Base-by-base conservation (phyloP, 176 grass and related monocot species). In the Melocanna baccifera region DNA sequence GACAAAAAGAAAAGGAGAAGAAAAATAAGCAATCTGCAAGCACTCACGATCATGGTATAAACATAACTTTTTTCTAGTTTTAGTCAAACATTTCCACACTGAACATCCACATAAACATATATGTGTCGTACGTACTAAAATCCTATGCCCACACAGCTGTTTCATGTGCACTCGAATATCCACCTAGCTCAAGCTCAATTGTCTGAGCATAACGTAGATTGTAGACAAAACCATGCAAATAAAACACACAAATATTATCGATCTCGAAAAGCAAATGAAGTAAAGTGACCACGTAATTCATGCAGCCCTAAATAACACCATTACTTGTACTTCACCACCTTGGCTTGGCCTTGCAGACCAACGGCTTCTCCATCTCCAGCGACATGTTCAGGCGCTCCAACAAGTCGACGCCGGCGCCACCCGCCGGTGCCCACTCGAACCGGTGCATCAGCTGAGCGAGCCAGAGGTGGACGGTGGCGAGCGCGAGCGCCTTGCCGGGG, bases 311-410 rank as follows among this genome's bases (percentile, higher is more conserved):
- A 61, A 61, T 5, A 10, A 58, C 22, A 58, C 22, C 55, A 58
- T 61, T 61, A 26, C 22, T 58, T 58, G 56, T 58, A 19, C 22
- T 61, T 71, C 69, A 71, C 42, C 42, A 48, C 23, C 69, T 71
- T 28, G 42, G 69, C 12, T 48, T 76, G 29, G 83, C 48, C 83
- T 76, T 90, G 84, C 94, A 97, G 16, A 91, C 85, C 63, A 97
- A 85, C 20, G 91, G 89, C 1, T 62, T 88, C 65, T 84, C 85
- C 94, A 97, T 97, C 89, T 97, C 91, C 45, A 97, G 85, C 1
- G 94, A 97, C 94, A 97, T 97, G 62, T 70, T 86, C 7, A 94
- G 85, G 70, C 75, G 90, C 82, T 97, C 91, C 4, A 87, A 93
- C 59, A 97, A 71, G 84, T 97, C 91, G 22, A 97, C 87, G 30